phyloP scores from a whole-genome alignment of 805 yeast species.

The Spathaspora hagerdaliae region DNA sequence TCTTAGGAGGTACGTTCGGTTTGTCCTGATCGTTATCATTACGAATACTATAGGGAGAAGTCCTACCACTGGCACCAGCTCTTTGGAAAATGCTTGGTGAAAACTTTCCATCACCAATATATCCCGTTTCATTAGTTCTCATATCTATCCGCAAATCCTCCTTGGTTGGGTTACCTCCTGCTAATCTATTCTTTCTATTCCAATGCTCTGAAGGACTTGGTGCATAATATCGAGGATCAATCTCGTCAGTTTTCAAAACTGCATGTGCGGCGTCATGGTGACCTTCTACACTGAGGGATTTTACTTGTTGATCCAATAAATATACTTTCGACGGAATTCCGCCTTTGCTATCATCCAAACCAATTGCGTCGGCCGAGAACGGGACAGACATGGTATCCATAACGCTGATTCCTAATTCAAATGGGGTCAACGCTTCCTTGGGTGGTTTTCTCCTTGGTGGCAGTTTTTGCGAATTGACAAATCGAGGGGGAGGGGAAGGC shows the following conservation, averaged over 20 bases:
- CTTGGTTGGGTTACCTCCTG: conserved; percentile 14
- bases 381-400: conserved; percentile 22
- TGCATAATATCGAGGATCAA: conserved; percentile 37
- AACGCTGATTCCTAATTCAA: not conserved
- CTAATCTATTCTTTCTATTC: conserved; percentile 17
- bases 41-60: conserved; percentile 3
- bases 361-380: conserved; percentile 42
- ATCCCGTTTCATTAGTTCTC: conserved; percentile 33
- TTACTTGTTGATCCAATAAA: conserved; percentile 30
- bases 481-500: conserved; percentile 24
- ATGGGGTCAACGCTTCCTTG: conserved; percentile 3
- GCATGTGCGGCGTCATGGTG: conserved; percentile 5
- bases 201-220: conserved; percentile 47
- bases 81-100: conserved; percentile 35
- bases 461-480: conserved; percentile 2
- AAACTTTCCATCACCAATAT: conserved; percentile 39
- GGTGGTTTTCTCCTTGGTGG: conserved; percentile 23
- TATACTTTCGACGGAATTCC: conserved; percentile 33
- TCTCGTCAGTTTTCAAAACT: conserved; percentile 21
- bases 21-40: conserved; percentile 22
- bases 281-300: conserved; percentile 22
- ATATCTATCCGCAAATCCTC: conserved; percentile 24
- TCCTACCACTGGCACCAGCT: conserved; percentile 8
- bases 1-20: conserved; percentile 42
- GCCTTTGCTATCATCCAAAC: conserved; percentile 19